Evolutionary conservation across 1,139 yeast genomes (phyloP), one percentile per base, ranked within the genome.

Genomic region (Hansenula sp.): DNA sequence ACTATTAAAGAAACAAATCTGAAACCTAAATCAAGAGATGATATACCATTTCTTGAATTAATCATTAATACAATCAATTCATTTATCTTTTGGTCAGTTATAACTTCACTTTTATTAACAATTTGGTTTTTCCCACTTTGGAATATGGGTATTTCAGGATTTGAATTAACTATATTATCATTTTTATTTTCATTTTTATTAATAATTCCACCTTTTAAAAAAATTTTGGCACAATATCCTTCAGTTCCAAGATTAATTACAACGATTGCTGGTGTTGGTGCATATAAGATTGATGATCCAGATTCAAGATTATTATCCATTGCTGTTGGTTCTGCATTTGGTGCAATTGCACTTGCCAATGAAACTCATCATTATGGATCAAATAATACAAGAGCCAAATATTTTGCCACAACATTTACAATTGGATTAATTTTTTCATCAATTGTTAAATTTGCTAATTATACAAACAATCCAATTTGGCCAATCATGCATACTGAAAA

Each of bases 121-220:
- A 83, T 93, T 41, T 93, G 99, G 99, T 89, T 87, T 68, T 93
- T 93, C 72, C 99, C 99, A 16, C 72, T 93, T 49, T 93, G 99
- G 99, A 79, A 85, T 61, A 90, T 93, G 98, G 98, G 98, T 9
- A 84, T 93, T 46, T 85, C 96, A 3, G 99, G 99, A 4, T 90
- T 86, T 61, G 99, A 93, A 64, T 85, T 86, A 0, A 76, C 81
- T 2, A 71, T 89, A 40, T 61, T 81, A 4, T 68, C 81, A 24
- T 71, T 84, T 36, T 49, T 79, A 29, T 76, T 84, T 1, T 85
- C 91, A 5, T 48, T 84, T 15, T 38, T 89, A 2, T 67, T 89
- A 35, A 61, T 66, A 4, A 54, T 85, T 15, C 79, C 88, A 3
- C 70, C 72, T n/a, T 38, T 86, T 13, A 70, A 77, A 44, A 56